phyloP scores from a whole-genome alignment of 192 early-diverging fungal genomes.

The Podila clonocystis region DNA sequence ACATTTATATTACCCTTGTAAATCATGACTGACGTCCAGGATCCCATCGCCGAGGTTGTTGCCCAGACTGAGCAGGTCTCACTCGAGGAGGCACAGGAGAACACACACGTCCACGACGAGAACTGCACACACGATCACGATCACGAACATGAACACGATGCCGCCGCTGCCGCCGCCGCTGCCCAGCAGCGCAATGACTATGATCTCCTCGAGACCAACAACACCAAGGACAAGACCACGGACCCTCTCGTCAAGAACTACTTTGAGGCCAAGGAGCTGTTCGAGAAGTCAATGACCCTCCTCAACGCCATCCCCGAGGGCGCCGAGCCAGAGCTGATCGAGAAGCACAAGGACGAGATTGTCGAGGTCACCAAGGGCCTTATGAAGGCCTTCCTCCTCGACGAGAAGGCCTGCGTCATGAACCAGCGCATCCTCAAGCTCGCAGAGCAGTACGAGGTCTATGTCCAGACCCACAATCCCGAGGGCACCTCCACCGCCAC shows the following conservation, averaged over 20 bases:
- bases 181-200: conserved; percentile 45
- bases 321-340: conserved; percentile 57
- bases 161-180: conserved; percentile 4
- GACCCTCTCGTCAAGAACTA: conserved; percentile 64
- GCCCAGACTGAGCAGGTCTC: conserved; percentile 24
- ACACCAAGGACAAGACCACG: conserved; percentile 54
- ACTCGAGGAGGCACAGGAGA: conserved; percentile 18
- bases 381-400: conserved; percentile 66
- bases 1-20: not conserved
- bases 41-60: conserved; percentile 16
- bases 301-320: conserved; percentile 58
- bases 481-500: conserved; percentile 49
- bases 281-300: conserved; percentile 2
- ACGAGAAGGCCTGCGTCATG: conserved; percentile 70
- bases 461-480: conserved; percentile 50
- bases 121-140: conserved; percentile 47
- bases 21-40: conserved; percentile 40
- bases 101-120: conserved; percentile 45
- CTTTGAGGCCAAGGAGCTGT: conserved; percentile 62
- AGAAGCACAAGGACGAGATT: conserved; percentile 61
- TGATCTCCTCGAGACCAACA: conserved; percentile 59
- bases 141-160: conserved; percentile 14
- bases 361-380: conserved; percentile 61
- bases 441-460: conserved; percentile 67
- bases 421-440: conserved; percentile 67